Conservation (phyloP, 805 yeast species). For the Candida awuae region DNA sequence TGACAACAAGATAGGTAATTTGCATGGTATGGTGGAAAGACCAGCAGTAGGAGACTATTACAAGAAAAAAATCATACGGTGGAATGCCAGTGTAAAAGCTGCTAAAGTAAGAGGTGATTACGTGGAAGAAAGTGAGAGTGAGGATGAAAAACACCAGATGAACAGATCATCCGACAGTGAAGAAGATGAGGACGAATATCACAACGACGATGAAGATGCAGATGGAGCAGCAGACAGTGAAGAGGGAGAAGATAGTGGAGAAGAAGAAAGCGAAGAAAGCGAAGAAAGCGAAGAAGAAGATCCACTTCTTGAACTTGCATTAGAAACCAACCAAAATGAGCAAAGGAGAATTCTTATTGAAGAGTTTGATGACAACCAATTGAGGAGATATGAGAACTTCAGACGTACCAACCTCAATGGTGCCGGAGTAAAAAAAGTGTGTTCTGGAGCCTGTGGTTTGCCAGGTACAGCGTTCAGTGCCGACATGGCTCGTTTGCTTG, state of each 20-base stretch:
- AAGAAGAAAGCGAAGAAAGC: background rate
- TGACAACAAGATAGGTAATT: too few relatives aligned
- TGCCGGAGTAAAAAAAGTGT: constrained; percentile 70
- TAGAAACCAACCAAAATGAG: too few relatives aligned
- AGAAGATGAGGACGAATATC: constrained; percentile 23
- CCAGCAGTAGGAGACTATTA: too few relatives aligned
- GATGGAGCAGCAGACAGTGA: too few relatives aligned
- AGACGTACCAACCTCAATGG: constrained; percentile 70
- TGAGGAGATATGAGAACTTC: constrained; percentile 79
- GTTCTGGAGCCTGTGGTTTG: constrained; percentile 72
- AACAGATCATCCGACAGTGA: too few relatives aligned
- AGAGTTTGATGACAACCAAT: constrained; percentile 71
- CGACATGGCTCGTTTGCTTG: constrained; percentile 70
- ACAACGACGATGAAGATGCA: constrained; percentile 21
- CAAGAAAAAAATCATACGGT: too few relatives aligned
- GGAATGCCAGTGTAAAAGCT: too few relatives aligned
- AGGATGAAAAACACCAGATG: too few relatives aligned
- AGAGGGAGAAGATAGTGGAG: constrained; percentile 20
- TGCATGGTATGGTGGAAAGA: too few relatives aligned
- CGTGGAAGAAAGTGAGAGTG: too few relatives aligned
- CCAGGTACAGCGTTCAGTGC: too few relatives aligned
- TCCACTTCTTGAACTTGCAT: constrained; percentile 29
- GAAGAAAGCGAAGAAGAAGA: constrained; percentile 17
- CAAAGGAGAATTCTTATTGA: constrained; percentile 56
- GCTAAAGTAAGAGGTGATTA: too few relatives aligned